A percentile compares a stretch with the other conserved stretches of the same genome.
phyloP scores from a whole-genome alignment of 2,329 filamentous ascomycete species.

The Davidsoniella australis region DNA sequence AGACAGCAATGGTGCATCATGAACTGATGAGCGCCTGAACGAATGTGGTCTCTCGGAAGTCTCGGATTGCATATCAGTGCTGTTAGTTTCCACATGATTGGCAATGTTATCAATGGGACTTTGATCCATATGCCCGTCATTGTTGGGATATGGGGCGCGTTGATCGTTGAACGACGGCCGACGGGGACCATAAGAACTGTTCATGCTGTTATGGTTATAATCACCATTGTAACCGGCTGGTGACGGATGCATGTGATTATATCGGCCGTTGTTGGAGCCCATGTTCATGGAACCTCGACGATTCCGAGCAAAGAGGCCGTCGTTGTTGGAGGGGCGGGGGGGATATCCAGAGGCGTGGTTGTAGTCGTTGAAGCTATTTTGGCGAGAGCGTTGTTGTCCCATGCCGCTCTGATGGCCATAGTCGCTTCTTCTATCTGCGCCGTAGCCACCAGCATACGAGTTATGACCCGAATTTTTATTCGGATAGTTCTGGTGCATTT shows the following conservation, averaged over 20 bases:
- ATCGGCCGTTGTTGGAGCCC: conserved; percentile 2
- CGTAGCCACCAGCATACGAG: neutral
- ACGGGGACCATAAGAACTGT: conserved; percentile 1
- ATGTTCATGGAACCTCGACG: conserved; percentile 10
- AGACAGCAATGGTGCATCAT: too few species aligned
- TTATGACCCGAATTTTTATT: neutral
- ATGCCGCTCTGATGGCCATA: conserved; percentile 2
- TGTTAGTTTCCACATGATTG: too few species aligned
- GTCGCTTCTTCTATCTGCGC: conserved; percentile 6
- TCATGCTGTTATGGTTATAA: neutral
- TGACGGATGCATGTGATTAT: conserved; percentile 4
- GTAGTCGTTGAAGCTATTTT: conserved; percentile 9
- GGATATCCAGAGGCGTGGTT: conserved; percentile 9
- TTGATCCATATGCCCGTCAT: neutral
- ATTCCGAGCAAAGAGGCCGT: conserved; percentile 7
- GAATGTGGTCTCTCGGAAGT: too few species aligned
- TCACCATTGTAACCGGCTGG: conserved; percentile 1
- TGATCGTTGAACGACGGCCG: conserved; percentile 10
- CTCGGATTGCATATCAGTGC: too few species aligned
- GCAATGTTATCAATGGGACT: too few species aligned
- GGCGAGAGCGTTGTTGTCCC: conserved; percentile 7
- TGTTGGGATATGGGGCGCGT: neutral
- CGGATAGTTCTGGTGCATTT: conserved; percentile 14
- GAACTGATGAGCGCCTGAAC: too few species aligned
- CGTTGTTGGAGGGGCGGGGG: conserved; percentile 4